Evolutionary conservation across 1,284 basidiomycete species (phyloP).

Genomic region (Ustilago bromivora): DNA sequence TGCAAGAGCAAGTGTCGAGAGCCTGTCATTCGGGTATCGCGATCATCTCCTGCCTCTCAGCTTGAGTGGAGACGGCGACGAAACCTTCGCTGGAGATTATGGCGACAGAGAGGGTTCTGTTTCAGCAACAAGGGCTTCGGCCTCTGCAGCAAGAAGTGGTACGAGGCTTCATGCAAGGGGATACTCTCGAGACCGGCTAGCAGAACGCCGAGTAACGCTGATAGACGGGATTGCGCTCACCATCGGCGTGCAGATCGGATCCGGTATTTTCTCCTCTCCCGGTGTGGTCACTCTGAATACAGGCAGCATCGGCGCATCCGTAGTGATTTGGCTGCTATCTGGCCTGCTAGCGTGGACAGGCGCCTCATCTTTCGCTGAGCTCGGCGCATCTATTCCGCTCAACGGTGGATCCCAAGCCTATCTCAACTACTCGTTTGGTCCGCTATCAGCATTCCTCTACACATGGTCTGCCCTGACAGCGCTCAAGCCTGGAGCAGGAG

Average conservation of each 20-base stretch:
- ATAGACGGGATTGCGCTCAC: conserved; percentile 58
- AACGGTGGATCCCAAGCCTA: conserved; percentile 77
- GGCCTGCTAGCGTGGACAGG: conserved; percentile 67
- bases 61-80: conserved; percentile 52
- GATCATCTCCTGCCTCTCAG: conserved; percentile 59
- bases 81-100: conserved; percentile 51
- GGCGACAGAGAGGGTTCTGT: conserved; percentile 49
- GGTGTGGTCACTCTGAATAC: conserved; percentile 66
- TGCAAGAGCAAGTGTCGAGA: conserved; percentile 51
- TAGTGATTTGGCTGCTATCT: conserved; percentile 64
- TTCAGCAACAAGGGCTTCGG: conserved; percentile 13
- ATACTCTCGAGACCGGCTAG: conserved; percentile 19
- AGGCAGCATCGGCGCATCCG: conserved; percentile 61
- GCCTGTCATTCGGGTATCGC: conserved; percentile 56
- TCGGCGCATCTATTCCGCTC: conserved; percentile 72
- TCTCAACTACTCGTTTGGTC: conserved; percentile 80
- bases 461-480: conserved; percentile 70
- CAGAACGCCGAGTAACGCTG: conserved; percentile 37
- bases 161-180: conserved; percentile 19
- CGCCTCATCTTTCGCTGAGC: conserved; percentile 77
- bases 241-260: conserved; percentile 67
- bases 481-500: conserved; percentile 74
- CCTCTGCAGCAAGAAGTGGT: conserved; percentile 9
- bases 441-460: conserved; percentile 74
- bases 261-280: conserved; percentile 68